Base-by-base conservation (phyloP, 768 basidiomycete genomes). In the Russula dissimulans region DNA sequence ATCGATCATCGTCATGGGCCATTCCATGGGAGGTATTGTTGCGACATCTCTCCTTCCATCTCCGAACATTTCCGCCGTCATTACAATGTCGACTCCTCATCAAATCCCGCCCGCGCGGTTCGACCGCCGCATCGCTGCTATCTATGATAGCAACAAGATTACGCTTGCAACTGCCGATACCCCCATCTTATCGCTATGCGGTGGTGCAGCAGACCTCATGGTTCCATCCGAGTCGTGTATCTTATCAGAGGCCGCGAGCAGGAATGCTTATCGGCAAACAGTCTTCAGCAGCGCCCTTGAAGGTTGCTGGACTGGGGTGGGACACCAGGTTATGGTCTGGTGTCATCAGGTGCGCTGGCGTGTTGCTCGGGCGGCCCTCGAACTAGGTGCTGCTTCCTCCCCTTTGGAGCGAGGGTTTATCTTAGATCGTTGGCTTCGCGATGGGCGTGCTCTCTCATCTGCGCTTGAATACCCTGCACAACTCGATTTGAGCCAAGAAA, bases 31-130 rank as follows among this genome's bases (percentile, higher is more conserved):
- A 26, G 97, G 97, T 10, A 75, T 95, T 49, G 93, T 95, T 5
- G 92, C 91, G 9, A 83, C 85, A 0, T 84, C 89, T 5, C 77
- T 95, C 14, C 81, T 95, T 10, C 83, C 88, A 2, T 82, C 84
- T 6, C 65, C 70, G 8, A 71, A 83, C 56, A 83, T 95, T 43
- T 82, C 87, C 9, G 82, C 85, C 0, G 79, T 98, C 60, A 81
- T 98, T 68, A 97, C 97, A n/a, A 90, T 99, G 89, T 93, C 93
- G 0, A 91, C 95, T 0, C 97, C 97, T 0, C 91, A 97, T 67
- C 79, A 79, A 2, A 78, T 93, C 3, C 89, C 95, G 4, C 95
- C 97, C 0, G 91, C 88, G 1, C 82, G 93, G 0, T 87, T 97
- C 65, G 94, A 97, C 69, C 72, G 79, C 2, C 81, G 86, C 4